Evolutionary conservation across 2,329 filamentous ascomycete species (phyloP).

Genomic region (Exophiala viscosa): DNA sequence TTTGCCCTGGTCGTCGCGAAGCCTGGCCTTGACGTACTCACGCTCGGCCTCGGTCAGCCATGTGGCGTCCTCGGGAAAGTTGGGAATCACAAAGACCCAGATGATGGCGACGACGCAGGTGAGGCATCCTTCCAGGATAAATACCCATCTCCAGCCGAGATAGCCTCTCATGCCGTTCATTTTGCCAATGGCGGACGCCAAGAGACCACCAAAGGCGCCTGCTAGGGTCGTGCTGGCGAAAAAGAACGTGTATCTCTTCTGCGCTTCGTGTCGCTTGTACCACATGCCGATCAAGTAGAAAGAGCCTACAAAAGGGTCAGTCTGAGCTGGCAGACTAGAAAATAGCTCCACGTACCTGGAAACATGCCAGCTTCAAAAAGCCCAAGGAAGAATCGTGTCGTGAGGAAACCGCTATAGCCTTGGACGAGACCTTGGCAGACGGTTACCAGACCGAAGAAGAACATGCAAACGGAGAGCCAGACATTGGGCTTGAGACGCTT

Average conservation of each 20-base stretch:
- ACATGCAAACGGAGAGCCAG: slow-evolving; percentile 79
- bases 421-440: slow-evolving; percentile 72
- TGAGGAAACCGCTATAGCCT: slow-evolving; percentile 72
- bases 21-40: slow-evolving; percentile 60
- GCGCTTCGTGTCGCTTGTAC: slow-evolving; percentile 83
- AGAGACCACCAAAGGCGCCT: slow-evolving; percentile 60
- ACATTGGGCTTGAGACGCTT: slow-evolving; percentile 65
- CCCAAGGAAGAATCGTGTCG: slow-evolving; percentile 82
- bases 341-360: slow-evolving; percentile 22
- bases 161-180: slow-evolving; percentile 58
- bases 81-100: slow-evolving; percentile 67
- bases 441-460: slow-evolving; percentile 72
- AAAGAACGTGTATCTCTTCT: slow-evolving; percentile 91
- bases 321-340: background rate
- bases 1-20: slow-evolving; percentile 65
- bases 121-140: slow-evolving; percentile 61
- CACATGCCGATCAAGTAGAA: slow-evolving; percentile 53
- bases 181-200: slow-evolving; percentile 58
- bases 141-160: slow-evolving; percentile 49
- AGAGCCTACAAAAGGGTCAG: slow-evolving; percentile 13
- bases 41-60: slow-evolving; percentile 71
- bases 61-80: slow-evolving; percentile 70
- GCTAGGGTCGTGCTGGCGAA: slow-evolving; percentile 68
- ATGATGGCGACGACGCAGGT: slow-evolving; percentile 60
- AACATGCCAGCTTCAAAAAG: slow-evolving; percentile 67